These are phyloP conservation scores for Pterocarpus santalinus DNA, from an alignment of 306 rosid genomes.

Conservation along the genomic window DNA sequence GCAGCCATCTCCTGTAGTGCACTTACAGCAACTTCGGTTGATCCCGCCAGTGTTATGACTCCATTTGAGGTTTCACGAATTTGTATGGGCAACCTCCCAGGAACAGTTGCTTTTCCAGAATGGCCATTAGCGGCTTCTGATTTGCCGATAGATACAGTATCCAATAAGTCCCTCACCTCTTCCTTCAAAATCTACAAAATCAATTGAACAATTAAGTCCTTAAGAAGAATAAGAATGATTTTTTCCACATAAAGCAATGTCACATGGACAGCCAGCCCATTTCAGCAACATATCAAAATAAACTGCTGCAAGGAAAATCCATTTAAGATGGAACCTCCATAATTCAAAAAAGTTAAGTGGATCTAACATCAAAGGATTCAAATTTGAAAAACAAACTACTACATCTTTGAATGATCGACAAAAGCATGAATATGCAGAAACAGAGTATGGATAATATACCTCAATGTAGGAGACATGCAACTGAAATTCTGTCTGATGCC, in stretches of 20 bases:
- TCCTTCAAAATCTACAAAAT: constrained; percentile 76
- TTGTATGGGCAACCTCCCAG: constrained; percentile 69
- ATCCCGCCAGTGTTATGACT: constrained; percentile 78
- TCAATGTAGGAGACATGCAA: constrained; percentile 85
- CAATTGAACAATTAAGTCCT: constrained; percentile 47
- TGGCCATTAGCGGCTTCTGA: constrained; percentile 65
- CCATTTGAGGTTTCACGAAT: constrained; percentile 87
- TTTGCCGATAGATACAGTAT: constrained; percentile 63
- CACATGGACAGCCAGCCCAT: constrained; percentile 27
- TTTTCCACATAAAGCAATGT: constrained; percentile 29
- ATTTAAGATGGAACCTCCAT: constrained; percentile 24
- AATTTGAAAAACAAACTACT: not conserved
- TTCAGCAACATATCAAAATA: constrained; percentile 32
- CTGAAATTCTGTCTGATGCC: constrained; percentile 79
- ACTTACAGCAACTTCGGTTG: constrained; percentile 74
- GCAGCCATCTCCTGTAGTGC: constrained; percentile 77
- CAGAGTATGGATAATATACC: constrained; percentile 52
- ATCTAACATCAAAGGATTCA: not conserved
- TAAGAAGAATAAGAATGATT: constrained; percentile 3
- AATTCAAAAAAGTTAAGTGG: constrained; percentile 7
- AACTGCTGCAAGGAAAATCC: constrained; percentile 21
- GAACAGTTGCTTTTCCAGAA: constrained; percentile 62
- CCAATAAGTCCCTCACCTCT: constrained; percentile 86
- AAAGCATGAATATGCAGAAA: constrained; percentile 15
- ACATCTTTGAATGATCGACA: not conserved